Base-by-base conservation (phyloP, 805 yeast species). In the Metschnikowia santaceciliae region DNA sequence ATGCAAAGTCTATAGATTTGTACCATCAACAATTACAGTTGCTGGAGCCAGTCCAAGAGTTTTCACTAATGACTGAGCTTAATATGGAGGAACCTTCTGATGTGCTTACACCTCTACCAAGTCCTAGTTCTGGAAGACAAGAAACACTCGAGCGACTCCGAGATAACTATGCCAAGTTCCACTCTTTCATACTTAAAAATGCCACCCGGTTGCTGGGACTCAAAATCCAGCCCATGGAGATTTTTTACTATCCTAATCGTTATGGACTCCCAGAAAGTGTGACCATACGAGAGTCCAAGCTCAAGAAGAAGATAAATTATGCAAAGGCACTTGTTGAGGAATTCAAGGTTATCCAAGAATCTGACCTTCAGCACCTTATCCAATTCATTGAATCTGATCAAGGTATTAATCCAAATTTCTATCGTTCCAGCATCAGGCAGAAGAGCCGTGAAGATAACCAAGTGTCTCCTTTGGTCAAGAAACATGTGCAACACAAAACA, bases 191-290 rank as follows among this genome's bases (percentile, higher is more conserved):
- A 2, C 3, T 26, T 32, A 32, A 47, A 1, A 55, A 67, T 51
- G 64, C 63, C 20, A 26, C 50, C 3, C 26, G 8, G 6, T 44
- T 70, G 5, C 58, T 64, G 37, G 64, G 59, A 15, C 42, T 58
- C 6, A 68, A 71, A 46, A 49, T 71, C 1, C 62, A 53, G 3
- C 62, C 66, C 4, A 54, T 73, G 14, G 76, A 71, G 42, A 71
- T 65, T 3, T 34, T 63, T 2, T 71, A 67, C 46, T 65, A 67
- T 23, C 61, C 72, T 3, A 63, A 62, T 37, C 54, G 66, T 32
- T 62, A 55, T 42, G 76, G 71, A 1, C 48, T 56, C 5, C 76
- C 77, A 1, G 48, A 62, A 3, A 66, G 70, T 48, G 62, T 65
- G 11, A 56, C 59, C 3, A 55, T 55, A 20, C 50, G 71, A 37